Evolutionary conservation across 2,329 filamentous ascomycete species (phyloP), one percentile per base, ranked within the genome.

Genomic region (Iodosphaeria phyllophila): DNA sequence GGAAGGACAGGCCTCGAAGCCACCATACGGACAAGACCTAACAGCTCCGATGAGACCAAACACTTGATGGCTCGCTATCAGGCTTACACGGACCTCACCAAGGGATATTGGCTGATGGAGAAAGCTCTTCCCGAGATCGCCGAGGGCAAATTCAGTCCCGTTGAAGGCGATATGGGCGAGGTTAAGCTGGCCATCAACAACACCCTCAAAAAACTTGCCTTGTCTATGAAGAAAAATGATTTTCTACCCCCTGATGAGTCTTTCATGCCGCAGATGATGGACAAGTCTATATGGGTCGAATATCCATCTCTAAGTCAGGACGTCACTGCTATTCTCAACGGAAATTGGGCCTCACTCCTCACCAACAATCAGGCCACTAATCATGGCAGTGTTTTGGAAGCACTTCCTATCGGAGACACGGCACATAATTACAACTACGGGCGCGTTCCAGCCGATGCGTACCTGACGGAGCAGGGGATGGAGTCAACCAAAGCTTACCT

Each of bases 171-270:
- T 30, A 44, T 64, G 8, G 53, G 60, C 11, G 57, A 60, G 10
- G 56, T 63, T 11, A 55, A 69, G 28, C 57, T 71, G 28, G 52
- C 52, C 3, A 52, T 83, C 6, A 39, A 65, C 16, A 66, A 68
- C 18, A 72, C 72, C 38, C 50, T 92, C 33, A 72, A 68, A 30
- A 78, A 84, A 32, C 49, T 92, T 19, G 58, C 77, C 4, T 64
- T 75, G 36, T 91, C 80, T 1, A 91, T 92, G 75, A 74, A 77
- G 45, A 62, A 78, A 26, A 91, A 91, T 39, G 69, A 73, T 13
- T 71, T 89, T 29, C 57, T 92, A 36, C 74, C 80, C 1, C 64
- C 74, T 1, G 63, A 74, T 27, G 66, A 74, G 23, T 55, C 67
- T 1, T 63, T 73, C 21, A 56, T 84, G n/a, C 74, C 75, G 2